phyloP scores from a whole-genome alignment of 2,329 filamentous ascomycete genomes.

The Nothophaeocryptopus gaeumannii region DNA sequence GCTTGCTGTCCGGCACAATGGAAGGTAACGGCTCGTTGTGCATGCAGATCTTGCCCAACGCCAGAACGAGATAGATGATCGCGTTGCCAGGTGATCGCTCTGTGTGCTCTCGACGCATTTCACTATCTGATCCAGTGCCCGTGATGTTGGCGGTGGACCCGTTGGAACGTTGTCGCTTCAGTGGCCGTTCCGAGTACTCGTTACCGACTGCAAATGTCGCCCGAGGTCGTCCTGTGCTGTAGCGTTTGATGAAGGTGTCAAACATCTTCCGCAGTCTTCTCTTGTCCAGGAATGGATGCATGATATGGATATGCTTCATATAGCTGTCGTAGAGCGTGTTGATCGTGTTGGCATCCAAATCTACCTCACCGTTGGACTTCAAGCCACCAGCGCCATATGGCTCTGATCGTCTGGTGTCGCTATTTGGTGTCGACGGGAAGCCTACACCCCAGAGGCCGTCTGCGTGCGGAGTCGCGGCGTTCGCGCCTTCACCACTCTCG shows the following conservation, averaged over 20 bases:
- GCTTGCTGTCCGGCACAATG: slow-evolving; percentile 53
- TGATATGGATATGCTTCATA: slow-evolving; percentile 57
- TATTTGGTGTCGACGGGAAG: slow-evolving; percentile 34
- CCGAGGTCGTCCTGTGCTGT: slow-evolving; percentile 38
- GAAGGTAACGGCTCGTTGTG: slow-evolving; percentile 52
- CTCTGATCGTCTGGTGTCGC: slow-evolving; percentile 32
- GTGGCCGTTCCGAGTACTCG: slow-evolving; percentile 28
- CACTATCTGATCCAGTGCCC: slow-evolving; percentile 11
- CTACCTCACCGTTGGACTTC: slow-evolving; percentile 52
- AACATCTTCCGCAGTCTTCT: slow-evolving; percentile 53
- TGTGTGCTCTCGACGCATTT: slow-evolving; percentile 30
- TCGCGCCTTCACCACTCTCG: slow-evolving; percentile 30
- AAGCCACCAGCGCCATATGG: slow-evolving; percentile 48
- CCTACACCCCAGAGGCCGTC: slow-evolving; percentile 53
- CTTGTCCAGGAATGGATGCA: slow-evolving; percentile 63
- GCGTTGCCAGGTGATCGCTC: slow-evolving; percentile 73
- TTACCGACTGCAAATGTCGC: slow-evolving; percentile 30
- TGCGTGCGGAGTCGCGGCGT: slow-evolving; percentile 40
- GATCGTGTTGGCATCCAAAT: slow-evolving; percentile 53
- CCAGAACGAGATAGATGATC: slow-evolving; percentile 76
- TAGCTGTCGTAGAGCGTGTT: slow-evolving; percentile 55
- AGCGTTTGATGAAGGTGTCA: slow-evolving; percentile 48
- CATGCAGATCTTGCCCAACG: slow-evolving; percentile 78
- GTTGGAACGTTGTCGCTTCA: slow-evolving; percentile 34
- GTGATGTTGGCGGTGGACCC: slow-evolving; percentile 24